Base-by-base conservation (phyloP, 495 filamentous ascomycete species). In the Penicillium cataractarum region DNA sequence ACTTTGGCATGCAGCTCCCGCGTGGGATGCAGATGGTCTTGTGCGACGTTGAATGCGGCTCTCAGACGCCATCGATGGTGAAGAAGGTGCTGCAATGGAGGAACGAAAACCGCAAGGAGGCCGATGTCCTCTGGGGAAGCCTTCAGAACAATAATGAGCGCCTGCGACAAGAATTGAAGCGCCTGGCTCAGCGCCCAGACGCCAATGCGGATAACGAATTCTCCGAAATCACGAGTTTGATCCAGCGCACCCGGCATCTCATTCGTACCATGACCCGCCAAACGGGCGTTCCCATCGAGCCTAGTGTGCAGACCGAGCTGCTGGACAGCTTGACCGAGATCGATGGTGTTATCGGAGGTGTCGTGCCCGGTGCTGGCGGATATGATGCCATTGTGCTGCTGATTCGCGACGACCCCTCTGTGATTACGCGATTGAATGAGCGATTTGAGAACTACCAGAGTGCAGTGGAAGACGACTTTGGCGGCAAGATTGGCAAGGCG, bases 41-140 rank as follows among this genome's bases (percentile, higher is more conserved):
- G 86, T 96, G 92, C 62, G 95, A 99, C 71, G 95, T 99, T 17
- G 90, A 96, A 72, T 97, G 95, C 68, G 95, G 95, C 48, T 91
- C 87, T n/a, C 82, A 94, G 71, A 97, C 94, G 13, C 93, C 94
- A 0, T 87, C 92, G 6, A 97, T 99, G 94, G 95, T 97, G 26
- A 96, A 91, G 80, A 85, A 90, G 71, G 90, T 99, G 17, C 80
- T 97, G 4, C 82, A 82, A 48, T 99, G 95, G 95, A 82, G 89
- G 62, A 87, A 87, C 42, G 74, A 83, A 42, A 87, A 93, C 33
- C 78, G 79, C 13, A 77, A 82, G n/a, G 87, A 84, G 22, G 90
- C 94, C 12, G 84, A 86, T 58, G 65, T 71, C 57, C 74, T 94
- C 6, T 97, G 92, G 91, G 79, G 81, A 42, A 80, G 81, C 27